phyloP scores from a whole-genome alignment of 108 stramenopile genomes.

The Fragilaria crotonensis region DNA sequence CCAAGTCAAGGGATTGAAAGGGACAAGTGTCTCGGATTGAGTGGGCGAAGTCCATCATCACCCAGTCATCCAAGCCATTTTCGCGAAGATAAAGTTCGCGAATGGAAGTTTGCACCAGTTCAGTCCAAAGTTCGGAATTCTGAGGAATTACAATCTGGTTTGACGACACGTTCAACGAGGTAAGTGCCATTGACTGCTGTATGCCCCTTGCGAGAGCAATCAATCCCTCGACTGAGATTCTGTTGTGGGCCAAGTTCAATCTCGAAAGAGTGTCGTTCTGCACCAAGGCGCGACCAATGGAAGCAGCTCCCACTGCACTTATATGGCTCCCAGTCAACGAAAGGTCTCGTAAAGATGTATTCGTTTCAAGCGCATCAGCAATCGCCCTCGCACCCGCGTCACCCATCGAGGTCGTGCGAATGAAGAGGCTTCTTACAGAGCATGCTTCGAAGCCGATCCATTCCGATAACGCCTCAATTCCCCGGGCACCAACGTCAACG shows the following conservation, averaged over 20 bases:
- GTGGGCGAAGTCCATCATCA: not conserved
- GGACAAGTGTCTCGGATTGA: not conserved
- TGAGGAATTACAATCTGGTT: conserved; percentile 24
- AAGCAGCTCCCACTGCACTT: conserved; percentile 16
- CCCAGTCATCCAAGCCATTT: not conserved
- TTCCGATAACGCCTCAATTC: conserved; percentile 2
- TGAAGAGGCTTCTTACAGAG: conserved; percentile 20
- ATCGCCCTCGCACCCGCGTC: conserved; percentile 12
- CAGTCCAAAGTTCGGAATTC: not conserved
- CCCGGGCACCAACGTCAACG: not conserved
- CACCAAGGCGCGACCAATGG: conserved; percentile 23
- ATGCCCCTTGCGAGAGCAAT: conserved; percentile 16
- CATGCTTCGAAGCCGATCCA: not conserved
- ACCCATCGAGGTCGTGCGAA: conserved; percentile 18
- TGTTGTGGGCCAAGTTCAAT: conserved; percentile 46
- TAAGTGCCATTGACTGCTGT: conserved; percentile 9
- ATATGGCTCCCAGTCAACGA: conserved; percentile 17
- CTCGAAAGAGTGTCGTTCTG: conserved; percentile 29
- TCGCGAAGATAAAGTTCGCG: conserved; percentile 20
- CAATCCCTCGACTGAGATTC: conserved; percentile 38
- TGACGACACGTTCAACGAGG: conserved; percentile 15
- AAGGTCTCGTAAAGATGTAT: conserved; percentile 13
- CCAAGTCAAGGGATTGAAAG: not conserved
- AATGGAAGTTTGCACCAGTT: conserved; percentile 3
- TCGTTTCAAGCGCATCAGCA: not conserved